Evolutionary conservation across 2,329 filamentous ascomycete genomes (phyloP).

Genomic region (Fusarium neocosmosporiellum): DNA sequence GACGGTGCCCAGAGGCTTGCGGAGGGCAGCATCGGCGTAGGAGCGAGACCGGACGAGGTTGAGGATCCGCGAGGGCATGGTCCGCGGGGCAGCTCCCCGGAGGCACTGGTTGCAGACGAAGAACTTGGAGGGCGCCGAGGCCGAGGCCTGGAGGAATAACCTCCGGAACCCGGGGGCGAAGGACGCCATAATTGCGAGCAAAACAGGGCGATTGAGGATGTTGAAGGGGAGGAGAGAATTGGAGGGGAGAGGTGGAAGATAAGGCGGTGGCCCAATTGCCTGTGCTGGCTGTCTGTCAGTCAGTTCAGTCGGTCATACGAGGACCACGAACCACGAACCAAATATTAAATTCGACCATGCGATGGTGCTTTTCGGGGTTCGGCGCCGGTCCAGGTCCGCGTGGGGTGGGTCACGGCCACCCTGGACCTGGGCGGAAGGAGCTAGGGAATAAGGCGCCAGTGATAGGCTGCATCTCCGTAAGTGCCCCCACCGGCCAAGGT

Average conservation of each 20-base stretch:
- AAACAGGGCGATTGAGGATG: conserved; percentile 20
- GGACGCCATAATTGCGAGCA: conserved; percentile 53
- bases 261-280: conserved; percentile 3
- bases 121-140: conserved; percentile 48
- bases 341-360: conserved; percentile 33
- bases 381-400: conserved; percentile 23
- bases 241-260: conserved; percentile 2
- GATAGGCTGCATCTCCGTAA: conserved; percentile 45
- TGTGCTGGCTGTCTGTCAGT: conserved; percentile 10
- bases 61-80: conserved; percentile 53
- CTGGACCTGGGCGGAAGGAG: neutral
- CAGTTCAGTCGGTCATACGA: conserved; percentile 37
- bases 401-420: conserved; percentile 2
- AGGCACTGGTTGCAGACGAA: conserved; percentile 64
- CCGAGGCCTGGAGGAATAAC: conserved; percentile 50
- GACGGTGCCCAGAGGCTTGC: conserved; percentile 44
- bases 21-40: conserved; percentile 50
- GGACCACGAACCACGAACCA: conserved; percentile 1
- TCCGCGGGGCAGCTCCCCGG: conserved; percentile 45
- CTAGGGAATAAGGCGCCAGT: conserved; percentile 36
- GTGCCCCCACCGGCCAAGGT: conserved; percentile 16
- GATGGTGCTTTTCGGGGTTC: conserved; percentile 36
- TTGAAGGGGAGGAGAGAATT: neutral
- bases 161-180: conserved; percentile 57
- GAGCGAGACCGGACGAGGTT: conserved; percentile 53